Conservation (phyloP, 1,139 yeast genomes). For the Nakaseomyces bracarensis region DNA sequence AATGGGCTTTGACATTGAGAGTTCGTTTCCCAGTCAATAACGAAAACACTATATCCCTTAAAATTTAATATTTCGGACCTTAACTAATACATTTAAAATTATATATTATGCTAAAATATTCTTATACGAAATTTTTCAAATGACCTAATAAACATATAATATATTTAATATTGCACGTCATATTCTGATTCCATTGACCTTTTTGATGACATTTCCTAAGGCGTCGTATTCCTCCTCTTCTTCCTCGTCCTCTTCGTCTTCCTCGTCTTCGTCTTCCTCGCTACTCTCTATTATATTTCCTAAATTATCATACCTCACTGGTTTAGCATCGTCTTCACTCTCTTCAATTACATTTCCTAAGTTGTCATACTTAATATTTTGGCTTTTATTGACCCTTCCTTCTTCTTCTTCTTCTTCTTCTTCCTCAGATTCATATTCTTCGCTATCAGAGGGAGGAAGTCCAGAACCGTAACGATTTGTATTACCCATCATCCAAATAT, state of each 20-base stretch:
- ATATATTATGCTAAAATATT: not conserved
- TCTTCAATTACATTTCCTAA: constrained; percentile 23
- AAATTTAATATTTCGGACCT: constrained; percentile 1
- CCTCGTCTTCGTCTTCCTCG: constrained; percentile 9
- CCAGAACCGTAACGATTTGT: constrained; percentile 41
- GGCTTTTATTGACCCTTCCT: constrained; percentile 23
- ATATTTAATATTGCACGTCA: too few species aligned
- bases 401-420: constrained; percentile 23
- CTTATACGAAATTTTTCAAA: not conserved
- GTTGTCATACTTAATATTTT: constrained; percentile 27
- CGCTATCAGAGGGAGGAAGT: constrained; percentile 20
- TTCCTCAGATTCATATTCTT: constrained; percentile 23
- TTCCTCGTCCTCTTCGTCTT: constrained; percentile 7
- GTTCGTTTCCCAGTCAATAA: too few species aligned
- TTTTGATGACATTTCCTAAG: not conserved
- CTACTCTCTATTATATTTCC: constrained; percentile 20
- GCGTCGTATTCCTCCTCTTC: constrained; percentile 1
- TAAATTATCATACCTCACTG: constrained; percentile 18
- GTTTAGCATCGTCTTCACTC: constrained; percentile 13
- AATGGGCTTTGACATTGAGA: too few species aligned
- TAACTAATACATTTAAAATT: too few species aligned
- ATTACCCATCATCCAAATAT: constrained; percentile 74
- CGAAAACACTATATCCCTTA: too few species aligned
- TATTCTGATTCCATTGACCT: not conserved
- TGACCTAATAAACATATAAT: not conserved